Base-by-base conservation (phyloP, 2,329 filamentous ascomycete species). In the Phaeosphaeria sp. region DNA sequence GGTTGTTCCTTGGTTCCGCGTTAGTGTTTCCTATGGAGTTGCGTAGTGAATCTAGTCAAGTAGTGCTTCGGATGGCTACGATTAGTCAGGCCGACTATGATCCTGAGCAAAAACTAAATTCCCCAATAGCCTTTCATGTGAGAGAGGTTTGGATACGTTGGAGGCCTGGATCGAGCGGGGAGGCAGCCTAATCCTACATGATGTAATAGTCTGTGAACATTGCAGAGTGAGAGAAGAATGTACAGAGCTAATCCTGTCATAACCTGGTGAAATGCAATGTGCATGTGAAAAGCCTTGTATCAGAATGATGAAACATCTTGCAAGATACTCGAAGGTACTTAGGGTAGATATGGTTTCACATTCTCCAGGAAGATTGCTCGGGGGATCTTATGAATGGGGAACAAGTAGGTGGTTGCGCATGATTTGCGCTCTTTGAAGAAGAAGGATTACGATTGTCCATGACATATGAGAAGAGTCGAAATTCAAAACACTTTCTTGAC, bases 161-260 rank as follows among this genome's bases (percentile, higher is more conserved):
- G 25, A 18, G 20, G 10, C 23, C 46, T 49, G 11, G 27, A 49
- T 18, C 4, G n/a, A 11, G 23, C 27, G 17, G 20, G 3, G 30
- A 33, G n/a, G 46, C 15, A 11, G n/a, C 23, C 46, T 49, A 10
- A 49, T 9, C 9, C 15, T 20, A 27, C 27, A 33, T 25, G 30
- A 4, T 21, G 27, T 20, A 21, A 36, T 33, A 5, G 27, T 15
- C 18, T 20, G n/a, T 17, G 11, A 18, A 11, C 25, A 27, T 25
- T 52, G 25, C 17, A 20, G 33, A 36, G 50, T 52, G 50, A 52
- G 50, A 52, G 50, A 52, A 46, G 23, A 30, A 9, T 22, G 7
- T 36, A n/a, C 41, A 15, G 22, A 11, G 11, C 13, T 25, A 17
- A 41, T 36, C 7, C 23, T 36, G 18, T 20, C 18, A 9, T 39